Evolutionary conservation across 2,329 filamentous ascomycete species (phyloP), one percentile per base, ranked within the genome.

Genomic region (Trichoderma oligosporum): DNA sequence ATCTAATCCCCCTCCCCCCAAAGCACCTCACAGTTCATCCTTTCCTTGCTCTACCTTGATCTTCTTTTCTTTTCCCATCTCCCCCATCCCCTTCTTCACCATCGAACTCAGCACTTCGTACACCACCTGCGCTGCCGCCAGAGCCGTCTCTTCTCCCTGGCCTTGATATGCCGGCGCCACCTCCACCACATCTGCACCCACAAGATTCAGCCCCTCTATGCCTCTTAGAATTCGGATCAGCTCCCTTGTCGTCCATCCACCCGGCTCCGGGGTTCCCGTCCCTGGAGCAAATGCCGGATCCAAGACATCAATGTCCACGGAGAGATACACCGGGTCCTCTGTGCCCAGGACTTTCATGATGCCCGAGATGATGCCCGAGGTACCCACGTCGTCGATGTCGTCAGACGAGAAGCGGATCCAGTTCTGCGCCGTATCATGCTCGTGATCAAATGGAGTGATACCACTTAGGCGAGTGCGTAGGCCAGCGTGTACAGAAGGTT

Each of bases 171-270:
- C 88, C 0, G 91, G 91, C 41, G 87, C 84, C 7, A 91, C 69
- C 78, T 96, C 92, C 7, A 97, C 92, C 47, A 96, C 83, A 73
- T 96, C 92, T 1, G 91, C 92, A 1, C 91, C 92, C 3, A 96
- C 89, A 4, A 96, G 75, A 68, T 96, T 96, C 69, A 96, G 71
- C 0, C 78, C 82, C 74, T 96, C 91, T 39, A 96, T 82, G 0
- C 89, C 91, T 29, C 91, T 78, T 68, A 96, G 73, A 58, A 96
- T 90, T 11, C 88, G 79, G 62, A 96, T 93, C 64, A 96, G 77
- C 76, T 96, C 92, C 51, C 91, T 79, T 18, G 88, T 95, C 5
- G 89, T 94, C 91, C 91, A 96, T 35, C 91, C 91, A 57, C 92
- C 91, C 0, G 91, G 88, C 75, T 96, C 91, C 0, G 91, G 91